Conservation (phyloP, 2,329 filamentous ascomycete genomes). For the Albophoma yamanashiensis region DNA sequence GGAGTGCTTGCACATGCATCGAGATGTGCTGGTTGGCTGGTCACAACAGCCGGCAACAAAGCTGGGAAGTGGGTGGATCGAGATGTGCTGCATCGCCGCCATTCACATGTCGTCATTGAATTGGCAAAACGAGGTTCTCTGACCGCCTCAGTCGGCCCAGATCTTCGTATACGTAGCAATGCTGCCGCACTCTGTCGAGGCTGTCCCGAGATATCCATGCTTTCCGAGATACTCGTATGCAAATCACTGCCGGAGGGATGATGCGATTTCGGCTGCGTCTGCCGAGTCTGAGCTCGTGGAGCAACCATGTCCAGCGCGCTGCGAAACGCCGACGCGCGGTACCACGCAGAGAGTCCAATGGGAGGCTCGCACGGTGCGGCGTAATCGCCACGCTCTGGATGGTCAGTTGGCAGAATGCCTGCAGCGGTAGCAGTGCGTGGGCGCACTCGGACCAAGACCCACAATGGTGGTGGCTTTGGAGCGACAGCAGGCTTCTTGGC, state of each 20-base stretch:
- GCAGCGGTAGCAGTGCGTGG: conserved; percentile 1
- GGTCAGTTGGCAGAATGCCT: background rate
- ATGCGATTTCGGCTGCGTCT: conserved; percentile 1
- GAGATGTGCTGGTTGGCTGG: background rate
- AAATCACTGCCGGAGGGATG: background rate
- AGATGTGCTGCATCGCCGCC: background rate
- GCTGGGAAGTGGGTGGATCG: background rate
- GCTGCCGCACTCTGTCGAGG: background rate
- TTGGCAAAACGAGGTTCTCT: background rate
- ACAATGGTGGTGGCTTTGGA: conserved; percentile 2
- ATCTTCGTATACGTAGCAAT: background rate
- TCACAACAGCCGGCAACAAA: background rate
- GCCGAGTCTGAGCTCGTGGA: background rate
- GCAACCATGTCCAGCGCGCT: background rate
- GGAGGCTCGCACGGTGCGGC: conserved; percentile 4
- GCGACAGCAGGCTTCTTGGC: background rate
- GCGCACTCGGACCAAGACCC: background rate
- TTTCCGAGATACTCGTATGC: background rate
- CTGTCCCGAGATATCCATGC: background rate
- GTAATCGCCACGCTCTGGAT: conserved; percentile 3
- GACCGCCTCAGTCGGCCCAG: background rate
- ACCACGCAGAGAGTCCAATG: background rate
- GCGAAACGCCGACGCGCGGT: background rate
- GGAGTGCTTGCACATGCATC: background rate
- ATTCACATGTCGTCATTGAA: background rate